These are phyloP conservation scores for Podospora didyma DNA, from an alignment of 495 filamentous ascomycete species.

Conservation along the genomic window DNA sequence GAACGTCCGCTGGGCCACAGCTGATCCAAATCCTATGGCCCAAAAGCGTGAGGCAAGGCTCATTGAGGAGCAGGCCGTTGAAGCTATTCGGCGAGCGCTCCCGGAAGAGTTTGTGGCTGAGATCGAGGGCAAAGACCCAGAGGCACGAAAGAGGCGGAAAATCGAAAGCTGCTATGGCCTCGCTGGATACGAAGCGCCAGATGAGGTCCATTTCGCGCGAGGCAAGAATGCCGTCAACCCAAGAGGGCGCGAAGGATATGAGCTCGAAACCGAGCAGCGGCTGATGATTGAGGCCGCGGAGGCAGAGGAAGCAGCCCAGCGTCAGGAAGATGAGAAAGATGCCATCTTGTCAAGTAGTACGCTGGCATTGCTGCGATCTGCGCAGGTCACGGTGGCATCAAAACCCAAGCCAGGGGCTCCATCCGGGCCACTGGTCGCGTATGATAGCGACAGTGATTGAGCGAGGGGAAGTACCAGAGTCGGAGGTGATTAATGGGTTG, in stretches of 20 bases:
- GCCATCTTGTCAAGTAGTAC: conserved; percentile 82
- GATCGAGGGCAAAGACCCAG: conserved; percentile 85
- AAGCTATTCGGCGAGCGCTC: conserved; percentile 86
- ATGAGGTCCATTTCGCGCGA: conserved; percentile 88
- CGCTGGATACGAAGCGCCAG: conserved; percentile 88
- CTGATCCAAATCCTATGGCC: conserved; percentile 92
- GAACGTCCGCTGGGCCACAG: conserved; percentile 97
- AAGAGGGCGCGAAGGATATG: conserved; percentile 46
- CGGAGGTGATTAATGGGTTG: background rate
- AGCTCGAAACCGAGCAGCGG: conserved; percentile 44
- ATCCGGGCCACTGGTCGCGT: conserved; percentile 75
- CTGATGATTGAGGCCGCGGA: conserved; percentile 45
- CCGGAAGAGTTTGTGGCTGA: conserved; percentile 90
- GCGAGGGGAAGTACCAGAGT: background rate
- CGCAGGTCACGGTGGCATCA: conserved; percentile 46
- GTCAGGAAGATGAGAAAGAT: conserved; percentile 43
- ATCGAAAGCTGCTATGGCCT: conserved; percentile 88
- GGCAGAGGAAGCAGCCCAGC: conserved; percentile 38
- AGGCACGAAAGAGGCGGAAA: conserved; percentile 80
- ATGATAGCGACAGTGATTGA: conserved; percentile 83
- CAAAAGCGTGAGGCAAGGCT: conserved; percentile 86
- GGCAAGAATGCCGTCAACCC: conserved; percentile 57
- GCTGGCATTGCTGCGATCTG: conserved; percentile 63
- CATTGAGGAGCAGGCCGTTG: conserved; percentile 97
- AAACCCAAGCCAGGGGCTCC: conserved; percentile 40